Evolutionary conservation across 768 basidiomycete genomes (phyloP), one percentile per base, ranked within the genome.

Genomic region (Pisolithus albus): DNA sequence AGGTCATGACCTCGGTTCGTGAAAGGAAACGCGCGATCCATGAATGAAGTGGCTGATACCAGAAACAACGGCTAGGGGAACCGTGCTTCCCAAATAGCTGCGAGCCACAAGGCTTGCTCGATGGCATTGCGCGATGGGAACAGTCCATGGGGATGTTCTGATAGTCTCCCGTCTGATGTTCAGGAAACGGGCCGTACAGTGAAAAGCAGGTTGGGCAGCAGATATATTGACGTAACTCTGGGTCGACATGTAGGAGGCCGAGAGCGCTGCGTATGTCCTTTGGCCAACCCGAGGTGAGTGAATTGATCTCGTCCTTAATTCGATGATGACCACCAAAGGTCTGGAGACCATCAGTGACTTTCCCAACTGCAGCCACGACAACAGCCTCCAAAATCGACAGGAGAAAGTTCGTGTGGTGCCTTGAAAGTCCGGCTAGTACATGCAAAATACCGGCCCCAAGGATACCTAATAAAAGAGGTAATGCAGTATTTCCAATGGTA

Each of bases 201-300:
- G n/a, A 54, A 50, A 64, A 68, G 44, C 67, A 69, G 34, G 49
- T 54, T 7, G 64, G 62, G 39, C 67, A 68, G 41, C 62, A 64
- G 18, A 63, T 53, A 46, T 54, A 65, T 13, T 54, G 37, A 3
- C 28, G 51, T 11, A 53, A 44, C n/a, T 38, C 47, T 16, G 63
- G 60, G 1, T 60, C 56, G 11, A 61, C 39, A 42, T 57, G 47
- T 37, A 58, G 48, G 24, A 37, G 32, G 18, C 57, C 50, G 15
- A 64, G 18, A 18, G 60, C 55, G 11, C 56, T 57, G 18, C 56
- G 51, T 15, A 59, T 49, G 38, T 64, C 61, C 11, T 24, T 39
- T 7, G 61, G 61, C 44, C 24, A 45, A 9, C 28, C 8, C 1
- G 28, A 32, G 18, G 28, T 21, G 24, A 32, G 18, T n/a, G 28